A percentile compares a stretch with the other conserved stretches of the same genome.
Conservation (phyloP, 352 stramenopile genomes). For the Lagenidium giganteum region DNA sequence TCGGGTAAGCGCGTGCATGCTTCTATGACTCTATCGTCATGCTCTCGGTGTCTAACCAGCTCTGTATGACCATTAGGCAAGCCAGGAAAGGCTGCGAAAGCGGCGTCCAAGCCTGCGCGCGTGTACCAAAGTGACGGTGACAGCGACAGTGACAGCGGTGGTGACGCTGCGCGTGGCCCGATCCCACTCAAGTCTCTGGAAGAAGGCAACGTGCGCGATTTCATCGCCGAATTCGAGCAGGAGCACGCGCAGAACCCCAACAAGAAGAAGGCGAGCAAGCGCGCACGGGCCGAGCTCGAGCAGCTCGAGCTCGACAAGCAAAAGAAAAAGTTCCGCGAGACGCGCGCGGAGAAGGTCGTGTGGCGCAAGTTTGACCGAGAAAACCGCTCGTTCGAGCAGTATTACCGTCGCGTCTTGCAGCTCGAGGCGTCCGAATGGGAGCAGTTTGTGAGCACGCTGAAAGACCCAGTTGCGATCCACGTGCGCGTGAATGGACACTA, state of each 20-base stretch:
- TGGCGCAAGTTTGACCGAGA: slow-evolving; percentile 86
- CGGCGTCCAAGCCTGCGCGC: slow-evolving; percentile 1
- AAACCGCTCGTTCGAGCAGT: slow-evolving; percentile 77
- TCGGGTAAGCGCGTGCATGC: no score
- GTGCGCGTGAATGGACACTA: slow-evolving; percentile 87
- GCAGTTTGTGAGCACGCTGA: slow-evolving; percentile 76
- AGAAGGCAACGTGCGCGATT: slow-evolving; percentile 53
- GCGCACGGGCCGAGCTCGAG: slow-evolving; percentile 41
- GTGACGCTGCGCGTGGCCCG: slow-evolving; percentile 18
- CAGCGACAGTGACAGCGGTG: slow-evolving; percentile 32
- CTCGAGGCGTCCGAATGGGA: slow-evolving; percentile 69
- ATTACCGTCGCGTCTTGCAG: slow-evolving; percentile 74
- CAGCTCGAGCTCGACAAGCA: slow-evolving; percentile 45
- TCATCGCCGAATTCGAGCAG: slow-evolving; percentile 38
- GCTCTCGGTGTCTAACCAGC: no score
- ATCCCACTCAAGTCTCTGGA: slow-evolving; percentile 72
- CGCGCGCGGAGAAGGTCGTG: slow-evolving; percentile 80
- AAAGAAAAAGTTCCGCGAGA: slow-evolving; percentile 55
- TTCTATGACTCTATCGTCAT: no score
- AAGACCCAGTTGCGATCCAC: slow-evolving; percentile 70
- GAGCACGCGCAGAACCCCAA: slow-evolving; percentile 16
- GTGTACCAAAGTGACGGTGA: slow-evolving; percentile 24
- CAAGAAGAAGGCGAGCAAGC: slow-evolving; percentile 41
- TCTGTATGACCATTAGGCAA: no score
- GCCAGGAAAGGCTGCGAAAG: neutral